Base-by-base conservation (phyloP, 345 rosid genomes). In the Nephelium lappaceum region DNA sequence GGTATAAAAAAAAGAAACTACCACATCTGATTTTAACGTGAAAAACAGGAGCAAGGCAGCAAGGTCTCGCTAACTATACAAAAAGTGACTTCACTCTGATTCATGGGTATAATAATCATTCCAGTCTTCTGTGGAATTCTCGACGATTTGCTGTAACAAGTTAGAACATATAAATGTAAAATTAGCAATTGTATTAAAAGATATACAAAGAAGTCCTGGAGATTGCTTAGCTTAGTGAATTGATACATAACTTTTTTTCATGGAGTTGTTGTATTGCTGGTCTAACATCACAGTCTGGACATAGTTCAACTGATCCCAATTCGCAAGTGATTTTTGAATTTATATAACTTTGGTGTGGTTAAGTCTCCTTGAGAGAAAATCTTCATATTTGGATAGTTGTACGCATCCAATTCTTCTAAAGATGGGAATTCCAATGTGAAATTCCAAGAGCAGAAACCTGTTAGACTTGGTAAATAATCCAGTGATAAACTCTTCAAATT, bases 371-470 rank as follows among this genome's bases (percentile, higher is more conserved):
- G 23, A 58, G 8, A 24, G 36, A 24, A 64, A 64, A 14, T 25
- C 6, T 24, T 27, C 67, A 64, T 64, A 0, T 24, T 11, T 8
- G 19, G 19, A 5, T 39, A 64, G 0, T 3, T 4, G 0, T 0
- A 0, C 63, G 25, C 67, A 3, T 0, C 5, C 10, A 64, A 12
- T 0, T 64, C 9, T 31, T 64, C 67, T 15, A 64, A 64, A 27
- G 18, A 24, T 16, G 41, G 41, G 19, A 64, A 27, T 64, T 27
- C 3, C 5, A 64, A 27, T 8, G 68, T 11, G 18, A 11, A 15
- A 64, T 64, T 64, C 68, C 18, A 31, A 27, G 41, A 64, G 39
- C 67, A 63, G 41, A 64, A 64, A 64, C 68, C 27, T 64, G 68
- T 27, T 41, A 27, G 68, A 6, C 41, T 64, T 11, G n/a, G n/a